Evolutionary conservation across 192 early-diverging fungal species (phyloP).

Genomic region (Umbelopsis sp.): DNA sequence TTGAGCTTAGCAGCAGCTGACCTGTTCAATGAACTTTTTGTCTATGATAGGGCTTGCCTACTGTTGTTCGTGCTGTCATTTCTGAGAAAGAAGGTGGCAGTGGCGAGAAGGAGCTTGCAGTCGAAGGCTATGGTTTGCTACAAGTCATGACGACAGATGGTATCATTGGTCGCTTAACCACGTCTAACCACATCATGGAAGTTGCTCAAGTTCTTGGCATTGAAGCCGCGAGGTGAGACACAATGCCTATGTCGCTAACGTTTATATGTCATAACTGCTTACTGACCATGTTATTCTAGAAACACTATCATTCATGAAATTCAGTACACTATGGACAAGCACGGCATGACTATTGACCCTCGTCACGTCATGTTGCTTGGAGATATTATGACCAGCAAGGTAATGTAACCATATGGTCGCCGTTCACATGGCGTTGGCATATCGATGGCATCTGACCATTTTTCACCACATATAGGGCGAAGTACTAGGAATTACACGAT

Average conservation of each 20-base stretch:
- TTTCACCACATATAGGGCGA: conserved; percentile 67
- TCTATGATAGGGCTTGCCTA: conserved; percentile 66
- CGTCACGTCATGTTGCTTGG: conserved; percentile 96
- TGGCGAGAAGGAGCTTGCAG: conserved; percentile 69
- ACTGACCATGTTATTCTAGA: conserved; percentile 34
- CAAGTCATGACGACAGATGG: conserved; percentile 97
- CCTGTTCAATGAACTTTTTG: too few species aligned
- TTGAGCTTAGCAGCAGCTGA: background rate
- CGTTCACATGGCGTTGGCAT: background rate
- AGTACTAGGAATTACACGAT: conserved; percentile 96
- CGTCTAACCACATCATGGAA: conserved; percentile 94
- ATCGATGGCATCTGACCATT: background rate
- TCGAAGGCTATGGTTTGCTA: conserved; percentile 92
- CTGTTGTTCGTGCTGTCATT: conserved; percentile 87
- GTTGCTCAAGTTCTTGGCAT: conserved; percentile 89
- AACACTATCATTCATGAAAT: conserved; percentile 92
- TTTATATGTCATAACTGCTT: background rate
- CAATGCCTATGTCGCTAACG: background rate
- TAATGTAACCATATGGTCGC: conserved; percentile 20
- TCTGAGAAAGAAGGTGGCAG: conserved; percentile 59
- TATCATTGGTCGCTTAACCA: conserved; percentile 75
- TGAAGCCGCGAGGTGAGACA: conserved; percentile 80
- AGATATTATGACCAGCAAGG: conserved; percentile 98
- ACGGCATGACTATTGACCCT: conserved; percentile 93
- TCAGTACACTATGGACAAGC: conserved; percentile 76